phyloP scores from a whole-genome alignment of 495 filamentous ascomycete genomes.

The Penicillium roqueforti region DNA sequence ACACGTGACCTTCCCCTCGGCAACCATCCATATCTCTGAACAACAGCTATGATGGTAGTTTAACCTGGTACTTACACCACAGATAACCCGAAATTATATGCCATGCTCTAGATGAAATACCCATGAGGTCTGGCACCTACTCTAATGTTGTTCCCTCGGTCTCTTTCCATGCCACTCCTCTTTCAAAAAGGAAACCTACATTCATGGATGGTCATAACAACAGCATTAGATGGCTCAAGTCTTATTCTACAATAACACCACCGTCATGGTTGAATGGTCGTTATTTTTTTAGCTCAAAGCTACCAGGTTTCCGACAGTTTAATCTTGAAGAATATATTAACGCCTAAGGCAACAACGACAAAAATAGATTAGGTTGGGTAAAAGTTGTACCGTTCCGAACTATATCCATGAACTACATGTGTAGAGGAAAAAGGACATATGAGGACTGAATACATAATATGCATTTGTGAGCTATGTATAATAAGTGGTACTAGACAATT shows the following conservation, averaged over 20 bases:
- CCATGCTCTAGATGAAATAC: not conserved
- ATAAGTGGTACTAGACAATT: not conserved
- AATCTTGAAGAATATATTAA: not conserved
- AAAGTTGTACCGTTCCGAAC: conserved; percentile 1
- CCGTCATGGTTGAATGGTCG: not conserved
- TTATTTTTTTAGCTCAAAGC: not conserved
- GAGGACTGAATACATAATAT: not conserved
- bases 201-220: not conserved
- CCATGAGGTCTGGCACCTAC: not conserved
- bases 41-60: conserved; percentile 11
- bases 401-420: not conserved
- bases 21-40: conserved; percentile 18
- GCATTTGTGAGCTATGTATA: too few species aligned
- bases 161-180: too few species aligned
- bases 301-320: too few species aligned
- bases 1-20: conserved; percentile 30
- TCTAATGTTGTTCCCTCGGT: not conserved
- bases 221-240: not conserved
- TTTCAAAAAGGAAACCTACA: too few species aligned
- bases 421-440: not conserved
- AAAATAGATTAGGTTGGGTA: not conserved
- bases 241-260: not conserved
- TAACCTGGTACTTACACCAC: conserved; percentile 13
- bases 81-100: conserved; percentile 13
- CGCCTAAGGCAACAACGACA: not conserved